Evolutionary conservation across 2,329 filamentous ascomycete species (phyloP).

Genomic region (Paracorniculantispora psalliotae): DNA sequence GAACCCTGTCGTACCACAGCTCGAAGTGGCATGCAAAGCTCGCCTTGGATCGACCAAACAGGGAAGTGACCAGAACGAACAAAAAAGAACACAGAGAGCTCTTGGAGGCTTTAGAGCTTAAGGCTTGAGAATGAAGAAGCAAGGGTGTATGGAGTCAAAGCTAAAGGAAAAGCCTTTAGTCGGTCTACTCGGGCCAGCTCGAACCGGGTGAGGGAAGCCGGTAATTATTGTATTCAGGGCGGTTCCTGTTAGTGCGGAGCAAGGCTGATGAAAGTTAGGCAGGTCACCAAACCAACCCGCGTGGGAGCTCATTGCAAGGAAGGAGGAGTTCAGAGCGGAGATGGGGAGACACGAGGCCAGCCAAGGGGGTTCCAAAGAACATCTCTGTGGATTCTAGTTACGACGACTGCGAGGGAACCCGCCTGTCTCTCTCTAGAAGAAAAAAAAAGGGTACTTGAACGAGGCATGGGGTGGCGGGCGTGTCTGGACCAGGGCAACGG

Average conservation of each 20-base stretch:
- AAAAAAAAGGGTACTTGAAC: not conserved
- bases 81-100: not conserved
- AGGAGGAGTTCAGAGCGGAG: not conserved
- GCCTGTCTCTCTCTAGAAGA: too few relatives aligned
- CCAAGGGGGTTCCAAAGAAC: not conserved
- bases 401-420: not conserved
- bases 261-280: not conserved
- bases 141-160: not conserved
- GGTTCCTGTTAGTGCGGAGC: not conserved
- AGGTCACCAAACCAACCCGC: not conserved
- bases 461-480: not conserved
- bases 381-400: not conserved
- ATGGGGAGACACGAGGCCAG: not conserved
- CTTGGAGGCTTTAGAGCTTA: not conserved
- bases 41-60: not conserved
- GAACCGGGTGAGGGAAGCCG: not conserved
- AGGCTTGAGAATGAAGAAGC: not conserved
- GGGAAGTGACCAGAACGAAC: not conserved
- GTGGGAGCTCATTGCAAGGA: not conserved
- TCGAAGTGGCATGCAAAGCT: not conserved
- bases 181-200: not conserved
- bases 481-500: constrained; percentile 9
- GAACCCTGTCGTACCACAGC: constrained; percentile 9
- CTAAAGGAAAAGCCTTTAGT: not conserved
- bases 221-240: not conserved